Evolutionary conservation across 2,329 filamentous ascomycete genomes (phyloP).

Genomic region (Helotiales sp.): DNA sequence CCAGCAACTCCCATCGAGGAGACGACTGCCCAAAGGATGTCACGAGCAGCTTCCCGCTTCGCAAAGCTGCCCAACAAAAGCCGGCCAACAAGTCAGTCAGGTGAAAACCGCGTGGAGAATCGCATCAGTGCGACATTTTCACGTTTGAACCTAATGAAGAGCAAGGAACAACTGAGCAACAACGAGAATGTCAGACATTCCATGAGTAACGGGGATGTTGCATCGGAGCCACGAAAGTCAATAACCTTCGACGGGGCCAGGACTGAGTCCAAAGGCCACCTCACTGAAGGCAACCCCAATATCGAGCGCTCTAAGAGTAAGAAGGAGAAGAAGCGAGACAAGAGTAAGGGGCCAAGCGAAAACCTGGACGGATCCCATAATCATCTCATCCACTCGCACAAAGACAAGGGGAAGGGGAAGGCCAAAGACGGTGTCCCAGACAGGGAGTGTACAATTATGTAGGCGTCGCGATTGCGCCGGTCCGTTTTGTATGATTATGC

Average conservation of each 20-base stretch:
- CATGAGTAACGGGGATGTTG: conserved; percentile 14
- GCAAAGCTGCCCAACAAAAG: conserved; percentile 54
- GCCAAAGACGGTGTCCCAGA: conserved; percentile 45
- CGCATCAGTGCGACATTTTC: conserved; percentile 63
- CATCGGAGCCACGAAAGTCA: conserved; percentile 21
- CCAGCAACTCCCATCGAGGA: conserved; percentile 57
- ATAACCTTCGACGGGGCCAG: conserved; percentile 24
- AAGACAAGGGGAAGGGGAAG: conserved; percentile 39
- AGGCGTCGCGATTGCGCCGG: neutral
- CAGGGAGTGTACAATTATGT: conserved; percentile 57
- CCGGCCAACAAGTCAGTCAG: conserved; percentile 62
- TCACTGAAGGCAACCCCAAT: neutral
- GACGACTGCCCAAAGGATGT: conserved; percentile 57
- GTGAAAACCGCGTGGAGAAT: conserved; percentile 62
- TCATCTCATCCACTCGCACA: conserved; percentile 32
- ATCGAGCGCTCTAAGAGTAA: conserved; percentile 30
- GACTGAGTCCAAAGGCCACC: conserved; percentile 16
- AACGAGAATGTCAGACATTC: conserved; percentile 26
- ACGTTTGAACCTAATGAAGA: conserved; percentile 44
- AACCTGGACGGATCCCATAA: conserved; percentile 36
- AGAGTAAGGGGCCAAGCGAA: conserved; percentile 35
- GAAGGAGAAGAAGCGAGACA: conserved; percentile 37
- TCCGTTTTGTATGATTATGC: neutral
- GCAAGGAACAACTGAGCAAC: conserved; percentile 40
- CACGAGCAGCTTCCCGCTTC: conserved; percentile 62